Evolutionary conservation across 108 stramenopile genomes (phyloP).

Genomic region (Skeletonema tropicum): DNA sequence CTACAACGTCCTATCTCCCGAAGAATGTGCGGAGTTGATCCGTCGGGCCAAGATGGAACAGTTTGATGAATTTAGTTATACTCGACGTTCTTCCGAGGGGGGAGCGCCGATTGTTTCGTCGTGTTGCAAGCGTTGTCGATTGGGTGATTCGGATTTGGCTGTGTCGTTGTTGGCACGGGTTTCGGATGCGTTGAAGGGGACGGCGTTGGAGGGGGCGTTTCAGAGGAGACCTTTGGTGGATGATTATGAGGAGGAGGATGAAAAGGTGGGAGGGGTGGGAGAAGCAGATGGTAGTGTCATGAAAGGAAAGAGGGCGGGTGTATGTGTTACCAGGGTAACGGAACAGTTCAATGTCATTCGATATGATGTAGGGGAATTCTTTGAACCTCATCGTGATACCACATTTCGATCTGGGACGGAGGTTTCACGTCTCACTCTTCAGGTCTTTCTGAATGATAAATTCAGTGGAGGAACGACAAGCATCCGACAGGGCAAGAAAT

Average conservation of each 20-base stretch:
- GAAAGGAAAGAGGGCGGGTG: not conserved
- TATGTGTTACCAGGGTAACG: not conserved
- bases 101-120: not conserved
- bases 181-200: not conserved
- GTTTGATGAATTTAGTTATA: constrained; percentile 26
- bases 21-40: constrained; percentile 38
- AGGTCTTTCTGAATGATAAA: not conserved
- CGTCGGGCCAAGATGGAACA: constrained; percentile 16
- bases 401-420: not conserved
- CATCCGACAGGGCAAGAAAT: not conserved
- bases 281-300: not conserved
- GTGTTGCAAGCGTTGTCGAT: constrained; percentile 12
- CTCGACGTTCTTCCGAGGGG: constrained; percentile 1
- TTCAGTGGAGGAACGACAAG: not conserved
- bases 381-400: constrained; percentile 1
- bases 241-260: not conserved
- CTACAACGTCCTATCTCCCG: constrained; percentile 25
- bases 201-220: not conserved
- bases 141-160: constrained; percentile 16
- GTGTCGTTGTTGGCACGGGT: constrained; percentile 1
- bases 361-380: not conserved
- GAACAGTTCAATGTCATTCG: not conserved
- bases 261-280: too few species aligned
- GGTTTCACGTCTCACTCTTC: not conserved
- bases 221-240: not conserved